Evolutionary conservation across 2,329 filamentous ascomycete species (phyloP).

Genomic region (Paraconiothyrium sp.): DNA sequence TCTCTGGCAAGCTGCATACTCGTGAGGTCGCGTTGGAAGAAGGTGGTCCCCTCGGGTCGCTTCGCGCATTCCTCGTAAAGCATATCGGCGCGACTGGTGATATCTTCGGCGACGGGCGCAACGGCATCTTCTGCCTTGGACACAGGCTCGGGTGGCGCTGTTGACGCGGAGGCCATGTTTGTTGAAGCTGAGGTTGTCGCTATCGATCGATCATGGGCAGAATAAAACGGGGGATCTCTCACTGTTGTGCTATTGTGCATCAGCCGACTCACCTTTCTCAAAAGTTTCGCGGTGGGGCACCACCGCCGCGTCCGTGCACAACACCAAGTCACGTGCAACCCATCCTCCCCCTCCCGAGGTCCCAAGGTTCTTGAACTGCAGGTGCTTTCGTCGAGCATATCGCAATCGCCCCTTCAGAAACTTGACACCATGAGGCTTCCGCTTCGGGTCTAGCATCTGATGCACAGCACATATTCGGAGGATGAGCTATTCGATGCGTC

Average conservation of each 20-base stretch:
- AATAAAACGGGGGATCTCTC: conserved; percentile 13
- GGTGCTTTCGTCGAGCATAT: too few relatives aligned
- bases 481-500: too few relatives aligned
- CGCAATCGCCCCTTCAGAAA: too few relatives aligned
- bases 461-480: too few relatives aligned
- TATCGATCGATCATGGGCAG: conserved; percentile 37
- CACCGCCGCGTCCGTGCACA: conserved; percentile 9
- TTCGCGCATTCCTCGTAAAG: conserved; percentile 52
- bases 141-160: conserved; percentile 25
- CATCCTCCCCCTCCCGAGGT: neutral
- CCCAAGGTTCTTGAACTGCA: too few relatives aligned
- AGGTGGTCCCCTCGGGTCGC: conserved; percentile 45
- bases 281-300: conserved; percentile 20
- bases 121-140: conserved; percentile 32
- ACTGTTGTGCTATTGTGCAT: neutral
- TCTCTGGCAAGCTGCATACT: conserved; percentile 49
- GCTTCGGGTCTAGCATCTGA: too few relatives aligned
- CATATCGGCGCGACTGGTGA: conserved; percentile 37
- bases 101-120: conserved; percentile 14
- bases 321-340: conserved; percentile 12
- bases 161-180: conserved; percentile 36
- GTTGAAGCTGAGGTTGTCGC: conserved; percentile 7
- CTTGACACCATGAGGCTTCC: conserved; percentile 2
- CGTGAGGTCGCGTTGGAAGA: conserved; percentile 52
- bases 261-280: conserved; percentile 7